These are phyloP conservation scores for Chamaenerion angustifolium DNA, from an alignment of 345 rosid genomes.

Conservation along the genomic window DNA sequence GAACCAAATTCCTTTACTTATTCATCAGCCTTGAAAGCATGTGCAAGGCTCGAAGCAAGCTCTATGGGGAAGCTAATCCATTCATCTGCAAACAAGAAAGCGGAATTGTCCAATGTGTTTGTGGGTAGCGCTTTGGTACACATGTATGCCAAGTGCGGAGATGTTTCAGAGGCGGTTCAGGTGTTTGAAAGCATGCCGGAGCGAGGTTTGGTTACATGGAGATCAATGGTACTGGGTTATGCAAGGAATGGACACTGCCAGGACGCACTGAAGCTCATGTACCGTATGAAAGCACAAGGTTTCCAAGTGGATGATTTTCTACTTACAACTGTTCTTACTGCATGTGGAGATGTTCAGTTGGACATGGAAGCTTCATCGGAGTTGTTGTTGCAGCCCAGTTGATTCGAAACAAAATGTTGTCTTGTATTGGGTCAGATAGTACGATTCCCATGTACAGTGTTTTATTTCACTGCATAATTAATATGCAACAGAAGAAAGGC, in stretches of 20 bases:
- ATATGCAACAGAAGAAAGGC: too few species aligned
- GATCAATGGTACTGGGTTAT: conserved; percentile 69
- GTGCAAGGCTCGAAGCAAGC: conserved; percentile 59
- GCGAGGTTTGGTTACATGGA: conserved; percentile 64
- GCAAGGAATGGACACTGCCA: conserved; percentile 59
- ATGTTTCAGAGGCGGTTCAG: conserved; percentile 50
- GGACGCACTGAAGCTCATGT: conserved; percentile 76
- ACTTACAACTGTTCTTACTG: conserved; percentile 38
- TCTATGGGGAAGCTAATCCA: conserved; percentile 54
- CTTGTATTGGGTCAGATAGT: too few species aligned
- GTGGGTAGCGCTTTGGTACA: conserved; percentile 76
- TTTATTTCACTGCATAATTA: too few species aligned
- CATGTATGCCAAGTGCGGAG: conserved; percentile 82
- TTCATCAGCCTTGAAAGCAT: conserved; percentile 76
- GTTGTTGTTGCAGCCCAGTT: conserved; percentile 6
- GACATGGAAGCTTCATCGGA: conserved; percentile 11
- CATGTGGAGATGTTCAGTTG: conserved; percentile 54
- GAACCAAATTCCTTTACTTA: conserved; percentile 71
- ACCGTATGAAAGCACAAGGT: conserved; percentile 70
- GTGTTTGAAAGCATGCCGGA: conserved; percentile 73
- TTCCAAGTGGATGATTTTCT: conserved; percentile 60
- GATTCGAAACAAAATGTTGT: not conserved
- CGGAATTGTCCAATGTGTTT: conserved; percentile 45
- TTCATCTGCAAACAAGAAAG: conserved; percentile 65
- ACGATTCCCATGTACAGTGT: too few species aligned